These are phyloP conservation scores for Tricladium varicosporioides DNA, from an alignment of 2,329 filamentous ascomycete genomes.

Conservation along the genomic window DNA sequence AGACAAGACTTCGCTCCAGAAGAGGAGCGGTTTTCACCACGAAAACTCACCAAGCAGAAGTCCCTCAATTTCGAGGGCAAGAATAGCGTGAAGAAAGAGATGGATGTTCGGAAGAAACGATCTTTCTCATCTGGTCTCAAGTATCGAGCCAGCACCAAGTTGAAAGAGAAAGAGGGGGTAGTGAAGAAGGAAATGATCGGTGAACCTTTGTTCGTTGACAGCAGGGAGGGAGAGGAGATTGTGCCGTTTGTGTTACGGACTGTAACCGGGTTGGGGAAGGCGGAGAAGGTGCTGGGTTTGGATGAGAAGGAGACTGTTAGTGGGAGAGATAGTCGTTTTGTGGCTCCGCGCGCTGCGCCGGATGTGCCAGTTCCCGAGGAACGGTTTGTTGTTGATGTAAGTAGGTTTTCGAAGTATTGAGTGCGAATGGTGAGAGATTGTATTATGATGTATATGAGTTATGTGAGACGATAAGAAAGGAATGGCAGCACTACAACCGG, in stretches of 20 bases:
- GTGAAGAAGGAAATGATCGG: not conserved
- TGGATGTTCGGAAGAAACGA: not conserved
- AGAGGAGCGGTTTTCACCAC: not conserved
- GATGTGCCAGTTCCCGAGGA: not conserved
- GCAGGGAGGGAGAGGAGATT: too few species aligned
- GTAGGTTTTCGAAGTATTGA: not conserved
- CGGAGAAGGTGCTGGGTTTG: not conserved
- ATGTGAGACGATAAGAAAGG: too few species aligned
- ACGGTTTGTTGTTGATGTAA: not conserved
- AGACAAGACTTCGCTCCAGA: not conserved
- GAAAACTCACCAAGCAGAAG: not conserved
- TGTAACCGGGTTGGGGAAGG: too few species aligned
- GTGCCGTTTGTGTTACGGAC: too few species aligned
- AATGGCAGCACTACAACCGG: too few species aligned
- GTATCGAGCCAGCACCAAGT: not conserved
- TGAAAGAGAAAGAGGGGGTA: not conserved
- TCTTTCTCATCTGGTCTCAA: not conserved
- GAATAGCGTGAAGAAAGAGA: not conserved
- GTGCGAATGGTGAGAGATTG: not conserved
- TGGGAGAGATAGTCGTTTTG: not conserved
- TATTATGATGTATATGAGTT: too few species aligned
- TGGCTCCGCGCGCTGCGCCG: not conserved
- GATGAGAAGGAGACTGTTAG: not conserved
- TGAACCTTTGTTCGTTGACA: not conserved
- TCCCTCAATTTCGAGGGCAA: not conserved